Conservation (phyloP, 148 eudicot genomes). For the Cornus florida region DNA sequence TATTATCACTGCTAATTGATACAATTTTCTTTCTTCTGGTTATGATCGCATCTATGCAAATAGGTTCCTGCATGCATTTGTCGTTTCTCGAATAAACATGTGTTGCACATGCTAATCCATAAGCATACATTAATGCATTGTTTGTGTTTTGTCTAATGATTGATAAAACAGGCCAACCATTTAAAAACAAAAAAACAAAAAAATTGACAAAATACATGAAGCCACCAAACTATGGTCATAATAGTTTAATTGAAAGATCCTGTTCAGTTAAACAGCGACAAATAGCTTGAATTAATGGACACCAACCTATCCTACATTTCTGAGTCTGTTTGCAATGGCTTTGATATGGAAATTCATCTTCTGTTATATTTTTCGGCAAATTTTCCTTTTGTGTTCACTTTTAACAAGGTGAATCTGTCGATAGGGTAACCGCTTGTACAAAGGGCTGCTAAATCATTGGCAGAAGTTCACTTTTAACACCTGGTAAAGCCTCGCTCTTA, state of each 20-base stretch:
- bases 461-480: constrained; percentile 95
- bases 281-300: not conserved
- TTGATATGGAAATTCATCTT: not conserved
- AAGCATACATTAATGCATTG: not conserved
- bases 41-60: not conserved
- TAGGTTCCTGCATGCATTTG: too few relatives aligned
- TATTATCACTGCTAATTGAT: not conserved
- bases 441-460: constrained; percentile 88
- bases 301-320: not conserved
- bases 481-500: constrained; percentile 49
- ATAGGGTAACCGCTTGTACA: constrained; percentile 96
- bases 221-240: not conserved
- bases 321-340: not conserved
- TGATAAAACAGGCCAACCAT: not conserved
- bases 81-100: not conserved
- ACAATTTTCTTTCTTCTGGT: not conserved
- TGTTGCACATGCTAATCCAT: not conserved
- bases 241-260: not conserved
- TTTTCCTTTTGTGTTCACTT: not conserved
- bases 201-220: not conserved
- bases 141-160: not conserved
- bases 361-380: not conserved
- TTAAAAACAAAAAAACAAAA: too few relatives aligned
- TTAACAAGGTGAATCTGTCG: constrained; percentile 8
- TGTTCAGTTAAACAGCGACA: not conserved